Conservation (phyloP, 306 rosid species). For the Inga leiocalycina region DNA sequence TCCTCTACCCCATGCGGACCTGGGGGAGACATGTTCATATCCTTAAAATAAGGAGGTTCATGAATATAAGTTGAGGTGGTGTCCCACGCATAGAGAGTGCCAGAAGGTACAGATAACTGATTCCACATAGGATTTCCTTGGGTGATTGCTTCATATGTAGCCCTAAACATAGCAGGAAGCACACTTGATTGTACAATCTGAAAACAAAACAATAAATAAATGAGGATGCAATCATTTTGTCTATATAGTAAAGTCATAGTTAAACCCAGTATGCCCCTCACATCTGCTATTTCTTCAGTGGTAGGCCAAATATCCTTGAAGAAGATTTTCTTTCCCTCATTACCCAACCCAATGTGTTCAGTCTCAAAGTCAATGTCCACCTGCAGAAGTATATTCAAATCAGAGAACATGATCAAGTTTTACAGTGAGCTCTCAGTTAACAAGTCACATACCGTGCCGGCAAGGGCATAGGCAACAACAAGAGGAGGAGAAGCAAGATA, state of each 20-base stretch:
- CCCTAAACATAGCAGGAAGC: constrained; percentile 91
- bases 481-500: constrained; percentile 99
- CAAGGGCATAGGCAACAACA: constrained; percentile 97
- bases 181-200: constrained; percentile 93
- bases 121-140: constrained; percentile 96
- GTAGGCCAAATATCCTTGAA: constrained; percentile 95
- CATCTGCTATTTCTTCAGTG: constrained; percentile 81
- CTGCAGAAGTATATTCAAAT: constrained; percentile 52
- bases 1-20: constrained; percentile 80
- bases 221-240: constrained; percentile 7
- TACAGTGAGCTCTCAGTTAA: constrained; percentile 17
- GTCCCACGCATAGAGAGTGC: constrained; percentile 92
- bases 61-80: constrained; percentile 84
- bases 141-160: constrained; percentile 89
- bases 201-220: constrained; percentile 34
- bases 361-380: constrained; percentile 84
- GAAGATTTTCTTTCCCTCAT: constrained; percentile 71
- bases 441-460: constrained; percentile 80
- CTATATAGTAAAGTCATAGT: constrained; percentile 23
- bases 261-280: constrained; percentile 40
- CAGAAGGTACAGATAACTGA: constrained; percentile 77
- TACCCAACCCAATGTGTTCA: constrained; percentile 80
- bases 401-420: constrained; percentile 33
- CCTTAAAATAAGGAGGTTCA: constrained; percentile 87
- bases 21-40: constrained; percentile 94